Percentiles rank a stretch among this genome's conserved stretches.
Evolutionary conservation across 441 rosid genomes (phyloP).

Genomic region (Isatis lusitanica): DNA sequence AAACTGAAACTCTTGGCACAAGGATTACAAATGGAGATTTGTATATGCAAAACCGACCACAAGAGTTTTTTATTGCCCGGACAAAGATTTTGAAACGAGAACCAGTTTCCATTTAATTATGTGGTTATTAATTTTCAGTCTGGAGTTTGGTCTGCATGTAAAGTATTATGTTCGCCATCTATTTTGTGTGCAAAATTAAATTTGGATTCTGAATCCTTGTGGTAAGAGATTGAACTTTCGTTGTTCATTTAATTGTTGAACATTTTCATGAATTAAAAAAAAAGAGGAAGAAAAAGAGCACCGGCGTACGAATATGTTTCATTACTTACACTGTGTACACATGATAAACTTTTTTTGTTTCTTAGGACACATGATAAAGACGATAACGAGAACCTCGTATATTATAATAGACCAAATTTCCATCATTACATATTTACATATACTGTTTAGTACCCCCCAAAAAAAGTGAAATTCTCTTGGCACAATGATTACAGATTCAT

Average conservation of each 20-base stretch:
- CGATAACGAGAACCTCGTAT: neutral
- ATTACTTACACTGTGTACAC: neutral
- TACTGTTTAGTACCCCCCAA: neutral
- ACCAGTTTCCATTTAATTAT: neutral
- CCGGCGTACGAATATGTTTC: conserved; percentile 2
- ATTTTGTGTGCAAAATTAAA: neutral
- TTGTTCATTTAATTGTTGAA: neutral
- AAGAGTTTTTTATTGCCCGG: neutral
- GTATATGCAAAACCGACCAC: neutral
- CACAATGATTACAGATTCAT: neutral
- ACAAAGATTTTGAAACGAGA: neutral
- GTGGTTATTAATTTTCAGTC: neutral
- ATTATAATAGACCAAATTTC: neutral
- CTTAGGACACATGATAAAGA: neutral
- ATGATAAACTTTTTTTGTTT: neutral
- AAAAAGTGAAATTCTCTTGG: neutral
- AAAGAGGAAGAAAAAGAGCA: neutral
- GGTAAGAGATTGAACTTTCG: neutral
- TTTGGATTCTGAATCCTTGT: neutral
- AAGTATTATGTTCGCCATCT: neutral
- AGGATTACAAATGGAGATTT: neutral
- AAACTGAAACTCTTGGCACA: neutral
- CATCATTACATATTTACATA: neutral
- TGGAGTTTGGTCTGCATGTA: neutral
- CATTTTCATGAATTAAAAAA: neutral